A percentile compares a stretch with the other conserved stretches of the same genome.
These are phyloP conservation scores for Alternaria gansuensis DNA, from an alignment of 2,329 filamentous ascomycete species.

Conservation along the genomic window DNA sequence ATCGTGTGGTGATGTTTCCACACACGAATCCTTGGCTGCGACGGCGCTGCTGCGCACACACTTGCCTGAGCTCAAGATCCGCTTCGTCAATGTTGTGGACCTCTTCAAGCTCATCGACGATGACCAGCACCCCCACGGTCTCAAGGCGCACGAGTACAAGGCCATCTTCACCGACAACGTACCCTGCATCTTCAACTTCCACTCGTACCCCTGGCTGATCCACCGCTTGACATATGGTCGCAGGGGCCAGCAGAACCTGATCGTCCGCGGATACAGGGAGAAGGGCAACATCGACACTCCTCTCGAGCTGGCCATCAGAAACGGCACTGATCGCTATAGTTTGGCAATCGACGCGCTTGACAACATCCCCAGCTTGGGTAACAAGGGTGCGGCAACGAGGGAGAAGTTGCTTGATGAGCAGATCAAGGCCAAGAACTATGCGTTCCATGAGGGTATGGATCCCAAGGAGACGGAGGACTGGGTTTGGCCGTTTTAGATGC, in stretches of 20 bases:
- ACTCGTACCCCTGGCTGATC: constrained; percentile 82
- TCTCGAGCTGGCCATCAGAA: constrained; percentile 78
- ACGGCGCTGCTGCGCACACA: constrained; percentile 76
- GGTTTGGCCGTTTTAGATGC: constrained; percentile 65
- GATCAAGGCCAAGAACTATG: constrained; percentile 69
- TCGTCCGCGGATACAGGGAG: constrained; percentile 81
- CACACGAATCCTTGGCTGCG: constrained; percentile 77
- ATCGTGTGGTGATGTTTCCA: constrained; percentile 76
- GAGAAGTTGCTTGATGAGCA: constrained; percentile 72
- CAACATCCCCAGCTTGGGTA: constrained; percentile 67
- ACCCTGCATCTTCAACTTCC: constrained; percentile 84
- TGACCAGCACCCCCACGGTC: constrained; percentile 75
- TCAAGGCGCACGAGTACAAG: constrained; percentile 66
- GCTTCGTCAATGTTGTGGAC: constrained; percentile 82
- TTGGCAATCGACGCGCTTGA: constrained; percentile 81
- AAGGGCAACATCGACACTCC: constrained; percentile 87
- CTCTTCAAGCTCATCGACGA: constrained; percentile 80
- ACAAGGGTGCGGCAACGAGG: constrained; percentile 68
- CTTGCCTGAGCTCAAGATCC: constrained; percentile 76
- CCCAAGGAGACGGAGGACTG: constrained; percentile 71
- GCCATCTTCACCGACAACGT: constrained; percentile 76
- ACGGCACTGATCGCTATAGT: constrained; percentile 79
- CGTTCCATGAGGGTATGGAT: constrained; percentile 75
- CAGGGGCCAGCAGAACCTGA: constrained; percentile 71
- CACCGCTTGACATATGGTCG: constrained; percentile 80